Base-by-base conservation (phyloP, 176 grass and related monocot species). In the Melocanna baccifera region DNA sequence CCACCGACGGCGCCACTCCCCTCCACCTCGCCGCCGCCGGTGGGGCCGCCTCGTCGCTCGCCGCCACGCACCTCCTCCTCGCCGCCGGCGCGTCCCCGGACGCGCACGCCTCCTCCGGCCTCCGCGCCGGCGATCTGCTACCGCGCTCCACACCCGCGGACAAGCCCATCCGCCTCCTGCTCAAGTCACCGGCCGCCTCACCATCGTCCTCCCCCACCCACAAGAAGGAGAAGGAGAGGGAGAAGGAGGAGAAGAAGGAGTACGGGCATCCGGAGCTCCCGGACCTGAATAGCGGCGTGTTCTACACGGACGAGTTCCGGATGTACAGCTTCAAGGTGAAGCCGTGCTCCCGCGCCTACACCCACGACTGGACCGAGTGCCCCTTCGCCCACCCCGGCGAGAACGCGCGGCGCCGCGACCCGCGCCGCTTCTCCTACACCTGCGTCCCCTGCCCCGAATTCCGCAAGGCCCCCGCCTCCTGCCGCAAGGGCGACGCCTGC, bases 271-370 rank as follows among this genome's bases (percentile, higher is more conserved):
- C 85, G 7, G 86, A 87, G 25, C 46, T 89, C 13, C 87, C 91
- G 1, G 92, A 94, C 89, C 87, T 94, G 34, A 94, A 94, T 73
- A 81, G 73, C 2, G 89, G 89, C 22, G 76, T 94, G 0, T 94
- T 86, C 53, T 55, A 59, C 64, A 87, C 89, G 0, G 92, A 94
- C 25, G 92, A 94, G 13, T 94, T 94, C 64, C 89, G 92, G 2
- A 94, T 94, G 84, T 94, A 86, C 73, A 83, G 89, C 52, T 94
- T 94, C 86, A 94, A 94, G 83, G 87, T 94, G 29, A 91, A 91
- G 75, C 92, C 92, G 3, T 94, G 92, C 89, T 87, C 86, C 9
- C 86, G 92, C 40, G 92, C 92, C 36, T 94, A 94, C 79, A 89
- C 86, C 7, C 92, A 94, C 55, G 92, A 94, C 76, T 94, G 92